Base-by-base conservation (phyloP, 495 filamentous ascomycete genomes). In the Beverwykella pulmonaria region DNA sequence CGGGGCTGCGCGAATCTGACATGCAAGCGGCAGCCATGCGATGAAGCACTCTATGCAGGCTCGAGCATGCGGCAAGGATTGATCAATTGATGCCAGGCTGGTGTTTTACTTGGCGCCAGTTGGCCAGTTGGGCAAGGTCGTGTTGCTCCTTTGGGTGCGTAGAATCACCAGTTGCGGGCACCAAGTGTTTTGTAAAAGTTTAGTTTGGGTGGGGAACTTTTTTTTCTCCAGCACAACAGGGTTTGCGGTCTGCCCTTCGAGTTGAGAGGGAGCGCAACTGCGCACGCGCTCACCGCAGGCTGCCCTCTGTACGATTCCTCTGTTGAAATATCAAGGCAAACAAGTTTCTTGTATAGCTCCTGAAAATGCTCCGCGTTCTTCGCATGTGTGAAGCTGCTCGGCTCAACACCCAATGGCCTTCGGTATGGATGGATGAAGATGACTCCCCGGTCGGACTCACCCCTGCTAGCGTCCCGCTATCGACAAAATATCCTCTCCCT, bases 61-160 rank as follows among this genome's bases (percentile, higher is more conserved):
- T 27, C 44, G 44, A 23, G 17, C 44, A 48, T 48, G 44, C 44
- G 5, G 44, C 17, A 48, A 48, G 20, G 15, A 23, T n/a, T 4
- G 17, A 41, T 17, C 9, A 8, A 41, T 17, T 41, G 36, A 17
- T 8, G 36, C 9, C 9, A 9, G 36, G 36, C 17, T 41, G 36
- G 53, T 67, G 63, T 71, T 63, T 71, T 63, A 59, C 52, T 54
- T 55, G 63, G 59, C 53, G 20, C 63, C 68, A 71, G 63, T 67
- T 63, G 55, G 49, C 52, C 59, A 59, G 22, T 17, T 30, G 44
- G 48, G 1, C 19, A 20, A 25, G 5, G 9, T 19, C 22, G 1
- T 41, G 46, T 48, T 60, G 41, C 49, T 48, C 53, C 53, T 59
- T 63, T 69, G 59, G 65, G 67, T 61, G 55, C 19, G 30, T 63